A percentile compares a stretch with the other conserved stretches of the same genome.
Evolutionary conservation across 2,329 filamentous ascomycete genomes (phyloP).

Genomic region (Cladosporium oxysporum): DNA sequence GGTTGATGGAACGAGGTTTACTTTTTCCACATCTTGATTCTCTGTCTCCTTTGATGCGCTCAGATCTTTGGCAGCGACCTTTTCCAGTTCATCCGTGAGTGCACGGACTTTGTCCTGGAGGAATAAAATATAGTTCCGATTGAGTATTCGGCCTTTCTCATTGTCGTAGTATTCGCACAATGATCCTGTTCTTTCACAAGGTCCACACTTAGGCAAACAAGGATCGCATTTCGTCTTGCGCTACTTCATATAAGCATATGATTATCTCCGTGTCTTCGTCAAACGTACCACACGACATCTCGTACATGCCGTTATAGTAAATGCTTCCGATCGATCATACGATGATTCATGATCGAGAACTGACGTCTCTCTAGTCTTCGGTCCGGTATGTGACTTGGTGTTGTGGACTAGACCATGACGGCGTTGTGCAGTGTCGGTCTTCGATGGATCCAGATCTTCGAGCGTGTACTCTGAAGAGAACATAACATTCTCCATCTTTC

Average conservation of each 20-base stretch:
- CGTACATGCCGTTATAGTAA: constrained; percentile 74
- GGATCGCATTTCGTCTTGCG: constrained; percentile 96
- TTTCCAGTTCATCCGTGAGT: constrained; percentile 77
- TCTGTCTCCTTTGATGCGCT: too few relatives aligned
- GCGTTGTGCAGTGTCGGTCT: too few relatives aligned
- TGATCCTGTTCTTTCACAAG: constrained; percentile 88
- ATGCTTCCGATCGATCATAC: too few relatives aligned
- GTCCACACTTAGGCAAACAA: constrained; percentile 83
- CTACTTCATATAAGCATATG: constrained; percentile 47
- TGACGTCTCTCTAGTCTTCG: too few relatives aligned
- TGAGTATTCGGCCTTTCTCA: constrained; percentile 79
- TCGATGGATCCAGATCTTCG: too few relatives aligned
- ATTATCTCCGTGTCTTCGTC: not conserved
- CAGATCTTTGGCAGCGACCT: constrained; percentile 40
- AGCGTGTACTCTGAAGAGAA: too few relatives aligned
- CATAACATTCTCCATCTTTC: too few relatives aligned
- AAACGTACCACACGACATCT: constrained; percentile 71
- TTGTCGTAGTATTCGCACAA: constrained; percentile 96
- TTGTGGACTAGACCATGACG: too few relatives aligned
- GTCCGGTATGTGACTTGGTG: too few relatives aligned
- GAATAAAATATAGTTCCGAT: constrained; percentile 87
- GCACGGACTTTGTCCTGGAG: constrained; percentile 82
- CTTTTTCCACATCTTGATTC: too few relatives aligned
- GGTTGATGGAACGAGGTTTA: too few relatives aligned
- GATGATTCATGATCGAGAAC: too few relatives aligned